Evolutionary conservation across 441 rosid species (phyloP), one percentile per base, ranked within the genome.

Genomic region (Eruca vesicaria): DNA sequence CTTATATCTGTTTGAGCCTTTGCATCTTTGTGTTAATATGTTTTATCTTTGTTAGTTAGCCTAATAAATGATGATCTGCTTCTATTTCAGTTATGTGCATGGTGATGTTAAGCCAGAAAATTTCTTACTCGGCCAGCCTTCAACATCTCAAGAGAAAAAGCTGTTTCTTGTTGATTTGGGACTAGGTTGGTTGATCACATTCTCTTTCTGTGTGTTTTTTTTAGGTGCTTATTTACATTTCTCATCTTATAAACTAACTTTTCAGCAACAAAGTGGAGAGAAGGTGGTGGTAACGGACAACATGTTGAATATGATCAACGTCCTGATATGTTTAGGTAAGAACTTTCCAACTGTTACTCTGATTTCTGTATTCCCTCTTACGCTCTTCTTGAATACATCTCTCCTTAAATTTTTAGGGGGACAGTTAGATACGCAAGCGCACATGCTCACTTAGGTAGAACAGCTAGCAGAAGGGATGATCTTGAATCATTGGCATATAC

Each of bases 61-160:
- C 53, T 74, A 66, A 71, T 72, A 6, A 33, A 59, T 66, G 71
- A 10, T 63, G 48, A 9, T 32, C 26, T 69, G 61, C 52, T 38
- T 75, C 21, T 41, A 69, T 81, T 57, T 76, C 82, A 96, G 99
- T 60, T 96, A 93, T 84, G 99, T 96, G 80, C 99, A 96, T 72
- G 99, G 99, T 69, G 99, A 96, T 81, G 99, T 96, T 74, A 96
- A 96, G 83, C 99, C 98, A 18, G 99, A 95, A 80, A 95, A 92
- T 82, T 95, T 94, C 82, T 87, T 94, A 81, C 97, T 96, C 48
- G 99, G 99, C 68, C 98, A 96, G 84, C 99, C 97, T 53, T 83
- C 89, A 73, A 90, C 99, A 28, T 11, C 95, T 6, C 97, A 96
- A 79, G 99, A 93, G 86, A 96, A 96, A 82, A 96, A 96, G 82